Conservation (phyloP, 2,329 filamentous ascomycete species). For the Pseudovirgaria hyperparasitica region DNA sequence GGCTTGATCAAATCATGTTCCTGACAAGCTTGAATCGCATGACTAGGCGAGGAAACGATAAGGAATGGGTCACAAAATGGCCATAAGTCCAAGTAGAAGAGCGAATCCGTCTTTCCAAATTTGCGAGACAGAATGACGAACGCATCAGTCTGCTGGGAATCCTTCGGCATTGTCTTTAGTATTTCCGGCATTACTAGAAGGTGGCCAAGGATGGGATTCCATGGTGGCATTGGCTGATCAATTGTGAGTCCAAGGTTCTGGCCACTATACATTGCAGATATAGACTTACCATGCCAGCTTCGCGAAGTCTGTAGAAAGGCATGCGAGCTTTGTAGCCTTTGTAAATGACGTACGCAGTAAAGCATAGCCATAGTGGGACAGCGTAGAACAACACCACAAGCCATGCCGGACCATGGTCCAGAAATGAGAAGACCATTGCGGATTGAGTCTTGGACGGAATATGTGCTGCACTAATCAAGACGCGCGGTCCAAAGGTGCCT, state of each 20-base stretch:
- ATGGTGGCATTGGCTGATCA: slow-evolving; percentile 7
- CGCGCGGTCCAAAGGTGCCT: too few species aligned
- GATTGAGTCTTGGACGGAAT: too few species aligned
- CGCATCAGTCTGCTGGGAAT: slow-evolving; percentile 5
- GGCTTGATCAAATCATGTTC: slow-evolving; percentile 4
- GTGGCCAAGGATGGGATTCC: slow-evolving; percentile 7
- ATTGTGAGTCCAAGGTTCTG: background rate
- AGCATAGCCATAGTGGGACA: too few species aligned
- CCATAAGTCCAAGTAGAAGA: slow-evolving; percentile 5
- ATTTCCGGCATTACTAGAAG: slow-evolving; percentile 3
- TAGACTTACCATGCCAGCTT: background rate
- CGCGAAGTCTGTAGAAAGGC: slow-evolving; percentile 1
- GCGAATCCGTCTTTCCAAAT: slow-evolving; percentile 5
- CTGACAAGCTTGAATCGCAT: slow-evolving; percentile 1
- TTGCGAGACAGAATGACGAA: slow-evolving; percentile 5
- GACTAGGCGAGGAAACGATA: slow-evolving; percentile 2
- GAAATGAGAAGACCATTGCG: too few species aligned
- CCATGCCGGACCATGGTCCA: too few species aligned
- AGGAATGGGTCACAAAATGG: slow-evolving; percentile 2
- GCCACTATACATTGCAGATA: background rate
- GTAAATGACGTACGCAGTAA: too few species aligned
- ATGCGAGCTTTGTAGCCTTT: slow-evolving; percentile 1
- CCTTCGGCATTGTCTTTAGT: slow-evolving; percentile 6
- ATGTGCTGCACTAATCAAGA: too few species aligned
- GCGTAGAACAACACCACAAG: too few species aligned